These are phyloP conservation scores for Rhodotorula kratochvilovae DNA, from an alignment of 768 basidiomycete species.

Conservation along the genomic window DNA sequence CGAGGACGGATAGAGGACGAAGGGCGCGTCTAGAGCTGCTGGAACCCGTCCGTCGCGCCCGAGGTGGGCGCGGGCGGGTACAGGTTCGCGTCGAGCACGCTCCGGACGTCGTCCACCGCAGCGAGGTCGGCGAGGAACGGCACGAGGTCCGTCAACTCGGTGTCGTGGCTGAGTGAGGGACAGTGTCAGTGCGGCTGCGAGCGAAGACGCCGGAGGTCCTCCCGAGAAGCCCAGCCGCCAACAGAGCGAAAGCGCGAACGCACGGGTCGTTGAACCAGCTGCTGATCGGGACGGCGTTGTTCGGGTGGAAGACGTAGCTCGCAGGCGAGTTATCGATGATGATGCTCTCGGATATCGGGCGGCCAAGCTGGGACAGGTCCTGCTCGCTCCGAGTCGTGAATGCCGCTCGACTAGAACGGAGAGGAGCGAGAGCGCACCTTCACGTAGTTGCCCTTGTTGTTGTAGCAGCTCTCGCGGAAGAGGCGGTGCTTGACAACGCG, in stretches of 20 bases:
- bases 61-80: slow-evolving; percentile 12
- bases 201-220: too few relatives aligned
- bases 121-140: slow-evolving; percentile 87
- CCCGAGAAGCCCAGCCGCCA: too few relatives aligned
- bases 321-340: slow-evolving; percentile 99
- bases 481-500: slow-evolving; percentile 87
- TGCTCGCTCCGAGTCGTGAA: slow-evolving; percentile 46
- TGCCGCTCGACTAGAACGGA: neutral
- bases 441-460: slow-evolving; percentile 98
- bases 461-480: slow-evolving; percentile 97
- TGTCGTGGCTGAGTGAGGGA: slow-evolving; percentile 69
- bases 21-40: neutral
- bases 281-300: slow-evolving; percentile 97
- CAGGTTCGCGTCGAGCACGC: slow-evolving; percentile 78
- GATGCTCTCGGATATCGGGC: slow-evolving; percentile 87
- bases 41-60: neutral
- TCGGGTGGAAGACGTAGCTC: slow-evolving; percentile 97
- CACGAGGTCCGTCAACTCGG: slow-evolving; percentile 89
- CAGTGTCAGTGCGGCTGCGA: neutral
- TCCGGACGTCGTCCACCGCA: slow-evolving; percentile 81
- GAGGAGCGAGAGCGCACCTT: slow-evolving; percentile 58
- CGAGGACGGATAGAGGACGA: neutral
- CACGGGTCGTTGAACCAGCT: slow-evolving; percentile 82
- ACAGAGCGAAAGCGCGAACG: neutral
- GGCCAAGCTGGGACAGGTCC: slow-evolving; percentile 95